A percentile compares a stretch with the other conserved stretches of the same genome.
These are phyloP conservation scores for Talaromyces verruculosus DNA, from an alignment of 2,329 filamentous ascomycete species.

Conservation along the genomic window DNA sequence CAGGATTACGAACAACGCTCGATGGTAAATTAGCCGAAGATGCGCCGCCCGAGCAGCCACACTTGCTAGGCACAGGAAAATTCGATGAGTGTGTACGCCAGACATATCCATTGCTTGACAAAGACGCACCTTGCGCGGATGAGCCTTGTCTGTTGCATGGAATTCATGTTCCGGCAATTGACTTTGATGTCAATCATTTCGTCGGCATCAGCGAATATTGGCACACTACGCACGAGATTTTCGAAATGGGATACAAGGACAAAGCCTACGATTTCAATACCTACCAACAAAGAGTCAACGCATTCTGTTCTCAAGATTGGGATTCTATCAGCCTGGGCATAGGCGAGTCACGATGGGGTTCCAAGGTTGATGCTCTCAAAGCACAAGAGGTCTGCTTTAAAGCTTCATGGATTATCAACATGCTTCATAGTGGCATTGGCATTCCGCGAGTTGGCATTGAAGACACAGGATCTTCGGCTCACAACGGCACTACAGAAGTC, in stretches of 20 bases:
- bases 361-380: conserved; percentile 70
- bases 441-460: conserved; percentile 83
- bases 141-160: conserved; percentile 86
- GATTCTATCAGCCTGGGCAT: conserved; percentile 68
- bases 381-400: conserved; percentile 95
- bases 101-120: conserved; percentile 84
- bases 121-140: conserved; percentile 80
- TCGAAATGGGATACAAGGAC: conserved; percentile 71
- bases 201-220: conserved; percentile 97
- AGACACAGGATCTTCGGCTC: conserved; percentile 51
- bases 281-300: conserved; percentile 79
- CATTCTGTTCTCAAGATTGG: conserved; percentile 87
- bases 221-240: conserved; percentile 96
- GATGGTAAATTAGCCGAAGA: conserved; percentile 59
- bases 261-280: conserved; percentile 85
- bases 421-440: conserved; percentile 93
- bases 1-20: conserved; percentile 70
- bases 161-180: conserved; percentile 88
- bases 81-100: conserved; percentile 81
- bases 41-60: conserved; percentile 42
- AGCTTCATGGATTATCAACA: conserved; percentile 94
- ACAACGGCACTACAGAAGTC: conserved; percentile 72
- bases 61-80: conserved; percentile 77
- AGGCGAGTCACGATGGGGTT: conserved; percentile 66
- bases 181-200: conserved; percentile 97